These are phyloP conservation scores for Immersiella caudata DNA, from an alignment of 495 filamentous ascomycete species.

Conservation along the genomic window DNA sequence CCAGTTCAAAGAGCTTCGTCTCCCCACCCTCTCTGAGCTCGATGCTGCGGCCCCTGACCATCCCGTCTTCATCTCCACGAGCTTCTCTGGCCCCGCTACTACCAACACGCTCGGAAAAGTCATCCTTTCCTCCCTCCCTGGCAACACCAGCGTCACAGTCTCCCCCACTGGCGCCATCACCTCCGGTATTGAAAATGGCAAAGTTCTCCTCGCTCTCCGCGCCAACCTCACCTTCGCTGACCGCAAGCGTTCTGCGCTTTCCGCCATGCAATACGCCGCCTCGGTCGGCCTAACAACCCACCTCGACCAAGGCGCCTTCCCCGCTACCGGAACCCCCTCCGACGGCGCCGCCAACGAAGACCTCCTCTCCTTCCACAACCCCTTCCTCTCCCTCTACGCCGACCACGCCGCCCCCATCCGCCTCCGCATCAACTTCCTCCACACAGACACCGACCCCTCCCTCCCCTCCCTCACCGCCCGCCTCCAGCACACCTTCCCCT, in stretches of 20 bases:
- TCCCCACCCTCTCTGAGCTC: slow-evolving; percentile 33
- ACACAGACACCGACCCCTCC: slow-evolving; percentile 22
- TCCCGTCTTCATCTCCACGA: slow-evolving; percentile 29
- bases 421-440: slow-evolving; percentile 35
- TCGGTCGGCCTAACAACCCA: slow-evolving; percentile 34
- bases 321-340: slow-evolving; percentile 25
- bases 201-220: slow-evolving; percentile 29
- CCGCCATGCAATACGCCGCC: slow-evolving; percentile 34
- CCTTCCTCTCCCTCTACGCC: slow-evolving; percentile 31
- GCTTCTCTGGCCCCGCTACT: slow-evolving; percentile 29
- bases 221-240: slow-evolving; percentile 23
- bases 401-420: slow-evolving; percentile 21
- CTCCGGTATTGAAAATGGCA: slow-evolving; percentile 24
- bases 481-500: slow-evolving; percentile 31
- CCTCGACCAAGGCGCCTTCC: slow-evolving; percentile 37
- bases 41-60: slow-evolving; percentile 28
- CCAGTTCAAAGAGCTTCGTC: slow-evolving; percentile 30
- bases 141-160: neutral
- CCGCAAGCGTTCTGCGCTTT: slow-evolving; percentile 24
- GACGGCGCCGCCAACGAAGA: slow-evolving; percentile 33
- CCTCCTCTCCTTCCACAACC: slow-evolving; percentile 30
- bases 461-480: slow-evolving; percentile 24
- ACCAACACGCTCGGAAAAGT: slow-evolving; percentile 31
- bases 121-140: slow-evolving; percentile 23
- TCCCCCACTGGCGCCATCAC: slow-evolving; percentile 26